A percentile compares a stretch with the other conserved stretches of the same genome.
Evolutionary conservation across 2,329 filamentous ascomycete genomes (phyloP).

Genomic region (Alternaria triticina): DNA sequence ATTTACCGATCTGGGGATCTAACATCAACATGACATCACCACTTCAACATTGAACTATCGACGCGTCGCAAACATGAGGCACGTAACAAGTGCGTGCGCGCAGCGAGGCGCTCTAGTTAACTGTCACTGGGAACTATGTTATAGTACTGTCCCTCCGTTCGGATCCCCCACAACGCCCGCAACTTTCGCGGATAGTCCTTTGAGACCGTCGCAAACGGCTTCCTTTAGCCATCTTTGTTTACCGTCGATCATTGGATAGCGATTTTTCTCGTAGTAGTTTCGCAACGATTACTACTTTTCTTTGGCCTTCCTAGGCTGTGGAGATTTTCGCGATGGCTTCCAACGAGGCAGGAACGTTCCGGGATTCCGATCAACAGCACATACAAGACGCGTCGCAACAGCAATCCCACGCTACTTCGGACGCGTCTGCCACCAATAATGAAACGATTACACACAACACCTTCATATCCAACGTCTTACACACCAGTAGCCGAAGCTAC

Average conservation of each 20-base stretch:
- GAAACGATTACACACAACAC: conserved; percentile 2
- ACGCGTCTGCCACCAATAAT: not conserved
- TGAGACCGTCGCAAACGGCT: conserved; percentile 3
- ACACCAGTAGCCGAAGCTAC: conserved; percentile 22
- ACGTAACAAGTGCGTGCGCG: conserved; percentile 7
- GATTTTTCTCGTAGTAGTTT: not conserved
- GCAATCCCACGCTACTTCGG: conserved; percentile 6
- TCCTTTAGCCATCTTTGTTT: not conserved
- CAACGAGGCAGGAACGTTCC: conserved; percentile 44
- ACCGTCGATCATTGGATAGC: not conserved
- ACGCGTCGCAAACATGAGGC: conserved; percentile 19
- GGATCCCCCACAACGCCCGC: not conserved
- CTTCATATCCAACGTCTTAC: conserved; percentile 28
- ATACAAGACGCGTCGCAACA: conserved; percentile 29
- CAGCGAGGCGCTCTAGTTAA: conserved; percentile 1
- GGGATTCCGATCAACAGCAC: conserved; percentile 28
- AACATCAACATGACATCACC: conserved; percentile 28
- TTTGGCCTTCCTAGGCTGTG: not conserved
- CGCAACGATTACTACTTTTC: not conserved
- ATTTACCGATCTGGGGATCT: not conserved
- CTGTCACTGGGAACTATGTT: not conserved
- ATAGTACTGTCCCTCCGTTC: conserved; percentile 1
- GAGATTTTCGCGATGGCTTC: conserved; percentile 30
- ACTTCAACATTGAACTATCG: conserved; percentile 12
- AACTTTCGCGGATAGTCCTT: conserved; percentile 1